Evolutionary conservation across 75 land plant genomes (phyloP).

Genomic region (Ceratopteris richardii): DNA sequence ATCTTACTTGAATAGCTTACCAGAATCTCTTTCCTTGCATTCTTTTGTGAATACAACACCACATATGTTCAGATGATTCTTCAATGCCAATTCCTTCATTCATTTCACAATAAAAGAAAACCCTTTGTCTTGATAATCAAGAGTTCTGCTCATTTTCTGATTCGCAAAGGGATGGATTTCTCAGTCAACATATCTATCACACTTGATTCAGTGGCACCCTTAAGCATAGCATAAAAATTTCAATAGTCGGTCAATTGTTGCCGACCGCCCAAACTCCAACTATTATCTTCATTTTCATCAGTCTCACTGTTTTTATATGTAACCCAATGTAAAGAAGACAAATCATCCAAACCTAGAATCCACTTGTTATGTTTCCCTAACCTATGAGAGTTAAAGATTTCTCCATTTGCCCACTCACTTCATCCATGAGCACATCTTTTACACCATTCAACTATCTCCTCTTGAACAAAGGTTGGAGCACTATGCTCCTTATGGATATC

Average conservation of each 20-base stretch:
- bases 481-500: no score
- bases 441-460: slow-evolving; percentile 66
- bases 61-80: no score
- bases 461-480: no score
- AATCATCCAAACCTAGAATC: slow-evolving; percentile 50
- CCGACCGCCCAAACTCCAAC: no score
- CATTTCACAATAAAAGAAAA: slow-evolving; percentile 49
- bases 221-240: slow-evolving; percentile 69
- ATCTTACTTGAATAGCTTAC: no score
- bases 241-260: slow-evolving; percentile 60
- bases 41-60: no score
- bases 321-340: slow-evolving; percentile 53
- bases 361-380: slow-evolving; percentile 64
- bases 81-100: no score
- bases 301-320: slow-evolving; percentile 40
- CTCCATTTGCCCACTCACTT: slow-evolving; percentile 75
- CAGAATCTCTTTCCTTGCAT: no score
- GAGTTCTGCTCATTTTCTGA: no score
- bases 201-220: slow-evolving; percentile 53
- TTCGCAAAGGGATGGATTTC: no score
- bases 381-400: slow-evolving; percentile 72
- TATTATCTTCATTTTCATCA: slow-evolving; percentile 21
- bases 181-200: no score
- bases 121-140: no score
- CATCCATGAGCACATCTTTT: slow-evolving; percentile 73